Conservation (phyloP, 2,329 filamentous ascomycete species). For the Colletotrichum musicola region DNA sequence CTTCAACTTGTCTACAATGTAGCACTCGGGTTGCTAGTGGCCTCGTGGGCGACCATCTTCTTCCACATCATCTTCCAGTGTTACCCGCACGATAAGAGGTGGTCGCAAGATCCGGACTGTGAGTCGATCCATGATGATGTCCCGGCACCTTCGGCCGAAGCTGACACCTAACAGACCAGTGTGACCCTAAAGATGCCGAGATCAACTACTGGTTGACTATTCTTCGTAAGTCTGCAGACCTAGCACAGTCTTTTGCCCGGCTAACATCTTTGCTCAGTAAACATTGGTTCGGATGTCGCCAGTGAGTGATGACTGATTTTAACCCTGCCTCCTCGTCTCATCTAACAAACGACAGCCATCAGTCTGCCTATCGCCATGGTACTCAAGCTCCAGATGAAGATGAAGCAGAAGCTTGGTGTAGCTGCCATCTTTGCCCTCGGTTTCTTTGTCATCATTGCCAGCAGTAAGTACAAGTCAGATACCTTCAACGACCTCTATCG, state of each 20-base stretch:
- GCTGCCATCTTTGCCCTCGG: slow-evolving; percentile 48
- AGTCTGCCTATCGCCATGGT: slow-evolving; percentile 52
- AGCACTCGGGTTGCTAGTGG: slow-evolving; percentile 46
- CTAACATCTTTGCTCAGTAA: slow-evolving; percentile 1
- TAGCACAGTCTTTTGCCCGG: background rate
- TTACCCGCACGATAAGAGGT: slow-evolving; percentile 49
- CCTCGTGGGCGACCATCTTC: slow-evolving; percentile 50
- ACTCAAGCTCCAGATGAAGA: slow-evolving; percentile 49
- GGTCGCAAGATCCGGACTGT: slow-evolving; percentile 47
- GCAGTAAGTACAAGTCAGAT: slow-evolving; percentile 40
- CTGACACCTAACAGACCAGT: slow-evolving; percentile 32
- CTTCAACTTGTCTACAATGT: slow-evolving; percentile 53
- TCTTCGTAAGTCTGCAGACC: slow-evolving; percentile 18
- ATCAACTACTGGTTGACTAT: slow-evolving; percentile 41
- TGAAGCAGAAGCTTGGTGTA: slow-evolving; percentile 49
- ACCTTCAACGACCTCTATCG: background rate
- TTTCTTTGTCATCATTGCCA: slow-evolving; percentile 48
- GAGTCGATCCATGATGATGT: background rate
- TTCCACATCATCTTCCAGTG: slow-evolving; percentile 56
- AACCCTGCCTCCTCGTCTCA: background rate
- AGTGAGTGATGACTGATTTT: background rate
- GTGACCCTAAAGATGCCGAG: slow-evolving; percentile 31
- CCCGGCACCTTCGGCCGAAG: background rate
- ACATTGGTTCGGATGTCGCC: slow-evolving; percentile 17
- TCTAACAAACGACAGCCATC: slow-evolving; percentile 43